Conservation (phyloP, 202 grass and related monocot genomes). For the Saccharum hybrid region DNA sequence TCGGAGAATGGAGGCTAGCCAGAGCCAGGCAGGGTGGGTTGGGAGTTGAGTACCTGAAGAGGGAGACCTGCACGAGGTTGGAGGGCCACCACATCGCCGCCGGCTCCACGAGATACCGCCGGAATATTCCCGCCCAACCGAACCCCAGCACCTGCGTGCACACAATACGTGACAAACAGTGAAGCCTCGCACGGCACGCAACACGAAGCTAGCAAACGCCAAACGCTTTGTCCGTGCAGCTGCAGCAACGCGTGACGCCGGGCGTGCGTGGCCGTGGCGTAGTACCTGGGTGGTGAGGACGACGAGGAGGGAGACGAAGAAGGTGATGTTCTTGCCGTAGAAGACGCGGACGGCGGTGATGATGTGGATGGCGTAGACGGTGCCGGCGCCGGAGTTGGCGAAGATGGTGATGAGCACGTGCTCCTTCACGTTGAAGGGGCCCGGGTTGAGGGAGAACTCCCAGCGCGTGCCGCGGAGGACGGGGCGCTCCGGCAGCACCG, state of each 20-base stretch:
- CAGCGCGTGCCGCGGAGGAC: conserved; percentile 60
- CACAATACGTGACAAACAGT: background rate
- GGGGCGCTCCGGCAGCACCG: conserved; percentile 28
- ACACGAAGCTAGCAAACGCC: background rate
- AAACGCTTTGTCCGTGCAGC: background rate
- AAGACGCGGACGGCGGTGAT: conserved; percentile 89
- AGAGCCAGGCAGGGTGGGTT: too few relatives aligned
- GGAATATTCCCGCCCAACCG: conserved; percentile 95
- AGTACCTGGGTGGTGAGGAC: conserved; percentile 83
- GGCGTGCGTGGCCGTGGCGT: too few relatives aligned
- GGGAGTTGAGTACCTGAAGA: conserved; percentile 41
- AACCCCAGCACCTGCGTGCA: conserved; percentile 67
- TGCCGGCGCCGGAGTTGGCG: conserved; percentile 92
- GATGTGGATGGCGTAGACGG: conserved; percentile 81
- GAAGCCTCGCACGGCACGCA: background rate
- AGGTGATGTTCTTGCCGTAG: conserved; percentile 81
- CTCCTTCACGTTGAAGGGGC: conserved; percentile 91
- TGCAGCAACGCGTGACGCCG: too few relatives aligned
- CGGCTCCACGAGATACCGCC: conserved; percentile 82
- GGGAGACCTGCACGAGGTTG: conserved; percentile 89
- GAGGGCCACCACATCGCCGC: conserved; percentile 91
- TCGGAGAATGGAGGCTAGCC: background rate
- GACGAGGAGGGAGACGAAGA: conserved; percentile 92
- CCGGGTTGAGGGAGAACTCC: conserved; percentile 89
- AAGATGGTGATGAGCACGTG: conserved; percentile 98